Conservation (phyloP, 495 filamentous ascomycete species). For the Aspergillus funiculosus region DNA sequence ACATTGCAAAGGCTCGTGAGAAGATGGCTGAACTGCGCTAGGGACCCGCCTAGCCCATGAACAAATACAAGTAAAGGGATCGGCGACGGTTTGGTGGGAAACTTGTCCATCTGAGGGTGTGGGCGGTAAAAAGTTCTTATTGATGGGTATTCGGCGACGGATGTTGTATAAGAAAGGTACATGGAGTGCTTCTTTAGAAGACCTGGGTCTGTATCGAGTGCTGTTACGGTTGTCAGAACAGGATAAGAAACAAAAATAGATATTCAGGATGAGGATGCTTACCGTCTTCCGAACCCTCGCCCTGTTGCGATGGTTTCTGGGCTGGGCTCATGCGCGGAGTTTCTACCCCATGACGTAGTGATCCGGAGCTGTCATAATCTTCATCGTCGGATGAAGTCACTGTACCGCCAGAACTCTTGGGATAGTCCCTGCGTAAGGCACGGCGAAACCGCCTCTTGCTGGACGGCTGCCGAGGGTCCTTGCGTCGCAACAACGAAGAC, state of each 20-base stretch:
- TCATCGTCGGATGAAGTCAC: constrained; percentile 44
- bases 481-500: constrained; percentile 32
- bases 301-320: constrained; percentile 20
- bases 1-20: constrained; percentile 77
- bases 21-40: constrained; percentile 80
- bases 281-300: constrained; percentile 33
- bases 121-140: constrained; percentile 79
- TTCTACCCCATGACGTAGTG: constrained; percentile 31
- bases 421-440: constrained; percentile 21
- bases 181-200: constrained; percentile 72
- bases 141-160: constrained; percentile 61
- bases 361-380: constrained; percentile 37
- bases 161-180: constrained; percentile 64
- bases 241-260: not conserved
- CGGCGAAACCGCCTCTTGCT: constrained; percentile 23
- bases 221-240: constrained; percentile 20
- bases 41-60: constrained; percentile 84
- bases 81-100: constrained; percentile 64
- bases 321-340: constrained; percentile 11
- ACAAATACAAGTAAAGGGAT: constrained; percentile 86
- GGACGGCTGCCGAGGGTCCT: constrained; percentile 9
- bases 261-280: constrained; percentile 10
- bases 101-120: constrained; percentile 72
- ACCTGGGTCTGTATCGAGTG: constrained; percentile 57
- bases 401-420: constrained; percentile 29